Conservation (phyloP, 73 alveolate species). For the Paramecium sexaurelia region DNA sequence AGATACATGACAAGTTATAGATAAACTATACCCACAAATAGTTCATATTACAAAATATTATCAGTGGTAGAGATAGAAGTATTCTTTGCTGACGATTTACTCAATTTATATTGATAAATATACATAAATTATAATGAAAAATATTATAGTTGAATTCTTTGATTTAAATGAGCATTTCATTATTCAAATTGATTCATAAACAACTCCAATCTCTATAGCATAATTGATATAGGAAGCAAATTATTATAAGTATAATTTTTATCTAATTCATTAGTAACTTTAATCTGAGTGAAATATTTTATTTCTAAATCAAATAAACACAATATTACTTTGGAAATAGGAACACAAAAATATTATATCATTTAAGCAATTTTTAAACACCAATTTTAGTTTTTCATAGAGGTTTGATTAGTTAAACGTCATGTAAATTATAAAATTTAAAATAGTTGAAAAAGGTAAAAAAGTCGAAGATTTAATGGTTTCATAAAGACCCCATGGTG, state of each 20-base stretch:
- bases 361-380: background rate
- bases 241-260: background rate
- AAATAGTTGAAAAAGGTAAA: background rate
- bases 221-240: background rate
- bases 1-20: slow-evolving; percentile 32
- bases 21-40: background rate
- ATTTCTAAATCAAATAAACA: background rate
- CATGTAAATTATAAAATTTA: background rate
- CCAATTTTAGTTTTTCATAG: background rate
- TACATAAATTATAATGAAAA: background rate
- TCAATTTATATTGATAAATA: slow-evolving; percentile 40
- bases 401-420: background rate
- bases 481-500: too few relatives aligned
- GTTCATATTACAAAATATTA: slow-evolving; percentile 17
- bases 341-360: background rate
- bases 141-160: background rate
- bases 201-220: background rate
- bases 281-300: background rate
- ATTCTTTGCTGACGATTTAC: slow-evolving; percentile 52
- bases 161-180: background rate
- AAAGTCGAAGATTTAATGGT: background rate
- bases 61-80: slow-evolving; percentile 34
- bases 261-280: background rate
- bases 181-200: background rate
- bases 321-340: background rate